Base-by-base conservation (phyloP, 1,284 basidiomycete species). In the Fomitopsis palustris region DNA sequence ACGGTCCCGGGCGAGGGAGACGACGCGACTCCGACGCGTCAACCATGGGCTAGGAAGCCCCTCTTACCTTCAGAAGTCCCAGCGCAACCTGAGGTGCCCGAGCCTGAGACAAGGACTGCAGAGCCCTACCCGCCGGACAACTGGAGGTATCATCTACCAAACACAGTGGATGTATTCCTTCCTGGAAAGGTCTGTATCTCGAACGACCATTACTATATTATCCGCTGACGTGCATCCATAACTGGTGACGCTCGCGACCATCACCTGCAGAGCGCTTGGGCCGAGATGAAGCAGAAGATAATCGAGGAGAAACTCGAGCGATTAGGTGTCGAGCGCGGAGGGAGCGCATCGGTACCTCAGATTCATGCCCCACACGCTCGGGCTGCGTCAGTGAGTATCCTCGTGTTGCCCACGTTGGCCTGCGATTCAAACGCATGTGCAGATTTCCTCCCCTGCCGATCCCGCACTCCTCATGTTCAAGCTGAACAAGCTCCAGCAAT, bases 401-500 rank as follows among this genome's bases (percentile, higher is more conserved):
- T 53, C 58, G 59, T 58, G 49, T 56, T 58, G 37, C 25, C n/a
- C 49, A 47, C 37, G 43, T 54, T 56, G 43, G 17, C n/a, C 5
- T 17, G 29, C 19, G 41, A 31, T 60, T 64, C 41, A 61, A 29
- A 21, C 38, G 38, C 57, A 19, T 45, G 51, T 53, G n/a, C 67
- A 93, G 90, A 90, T 93, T 73, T 93, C 90, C 2, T 92, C 90
- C 21, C 90, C 91, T 25, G 90, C 90, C 7, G 90, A 92, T 69
- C 90, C 91, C 42, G 86, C 87, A 19, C 74, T 93, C 27, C 77
- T 93, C 27, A 80, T 84, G 65, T 92, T 88, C 75, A 92, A 91
- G 70, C 78, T 93, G 47, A 91, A 91, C 74, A 92, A 90, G 72
- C 77, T 93, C 10, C 89, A 91, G 65, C 85, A 87, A 70, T 82